phyloP scores from a whole-genome alignment of 2,329 filamentous ascomycete genomes.

The Colletotrichum lini region DNA sequence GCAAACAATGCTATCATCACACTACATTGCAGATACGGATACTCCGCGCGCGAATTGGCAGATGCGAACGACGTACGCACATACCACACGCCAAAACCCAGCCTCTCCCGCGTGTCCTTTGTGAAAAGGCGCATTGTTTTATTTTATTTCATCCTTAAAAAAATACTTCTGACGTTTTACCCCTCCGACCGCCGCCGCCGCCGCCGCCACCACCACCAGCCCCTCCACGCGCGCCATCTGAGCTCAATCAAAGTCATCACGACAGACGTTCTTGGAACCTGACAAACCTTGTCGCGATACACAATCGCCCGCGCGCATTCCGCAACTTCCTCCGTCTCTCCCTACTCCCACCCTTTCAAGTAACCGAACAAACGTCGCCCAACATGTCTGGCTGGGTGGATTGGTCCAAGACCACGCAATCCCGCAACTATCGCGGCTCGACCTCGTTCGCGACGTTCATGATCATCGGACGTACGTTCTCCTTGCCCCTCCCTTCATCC shows the following conservation, averaged over 20 bases:
- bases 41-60: not conserved
- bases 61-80: constrained; percentile 8
- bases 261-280: not conserved
- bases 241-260: not conserved
- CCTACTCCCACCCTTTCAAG: not conserved
- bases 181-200: constrained; percentile 9
- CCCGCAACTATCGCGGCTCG: constrained; percentile 70
- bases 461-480: constrained; percentile 89
- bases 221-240: constrained; percentile 10
- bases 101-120: constrained; percentile 19
- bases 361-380: constrained; percentile 8
- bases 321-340: not conserved
- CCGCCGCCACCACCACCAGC: not conserved
- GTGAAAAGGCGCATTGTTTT: constrained; percentile 9
- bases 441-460: constrained; percentile 94
- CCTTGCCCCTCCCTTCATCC: constrained; percentile 38
- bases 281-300: not conserved
- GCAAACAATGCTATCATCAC: not conserved
- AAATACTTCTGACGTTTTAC: not conserved
- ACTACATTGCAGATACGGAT: too few relatives aligned
- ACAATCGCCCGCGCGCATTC: constrained; percentile 4
- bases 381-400: constrained; percentile 55
- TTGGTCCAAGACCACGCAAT: constrained; percentile 70
- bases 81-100: constrained; percentile 20
- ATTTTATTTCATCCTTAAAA: not conserved